Percentiles rank a stretch among this genome's conserved stretches.
phyloP scores from a whole-genome alignment of 1,284 basidiomycete genomes.

The Tremellales sp. region DNA sequence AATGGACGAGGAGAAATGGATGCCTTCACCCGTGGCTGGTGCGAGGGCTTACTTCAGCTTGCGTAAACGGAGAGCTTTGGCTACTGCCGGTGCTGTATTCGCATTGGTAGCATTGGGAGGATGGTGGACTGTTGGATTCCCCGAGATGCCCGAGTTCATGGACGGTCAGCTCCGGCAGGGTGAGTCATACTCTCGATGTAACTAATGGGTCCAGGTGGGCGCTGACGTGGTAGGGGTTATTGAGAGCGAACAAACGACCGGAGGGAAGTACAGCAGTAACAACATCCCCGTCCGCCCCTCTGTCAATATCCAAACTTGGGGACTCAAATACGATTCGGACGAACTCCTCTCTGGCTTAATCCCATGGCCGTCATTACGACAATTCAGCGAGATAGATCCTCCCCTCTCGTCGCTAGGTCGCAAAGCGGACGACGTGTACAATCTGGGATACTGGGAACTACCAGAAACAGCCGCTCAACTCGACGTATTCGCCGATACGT shows the following conservation, averaged over 20 bases:
- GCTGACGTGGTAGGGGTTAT: too few relatives aligned
- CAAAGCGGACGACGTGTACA: conserved; percentile 35
- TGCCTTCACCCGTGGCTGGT: not conserved
- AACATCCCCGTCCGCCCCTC: not conserved
- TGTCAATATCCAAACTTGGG: conserved; percentile 12
- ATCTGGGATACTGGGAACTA: conserved; percentile 17
- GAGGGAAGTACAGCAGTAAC: not conserved
- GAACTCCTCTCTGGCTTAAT: conserved; percentile 19
- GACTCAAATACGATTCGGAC: conserved; percentile 21
- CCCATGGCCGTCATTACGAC: conserved; percentile 23
- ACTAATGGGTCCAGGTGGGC: too few relatives aligned
- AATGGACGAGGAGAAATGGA: not conserved
- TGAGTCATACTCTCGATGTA: not conserved
- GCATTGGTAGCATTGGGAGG: conserved; percentile 8
- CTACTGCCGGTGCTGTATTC: not conserved
- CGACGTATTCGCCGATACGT: conserved; percentile 17
- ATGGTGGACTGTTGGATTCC: conserved; percentile 4
- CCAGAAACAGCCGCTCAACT: conserved; percentile 21
- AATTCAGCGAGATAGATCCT: conserved; percentile 6
- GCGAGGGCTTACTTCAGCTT: not conserved
- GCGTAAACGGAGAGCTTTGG: conserved; percentile 10
- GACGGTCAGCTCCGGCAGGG: not conserved
- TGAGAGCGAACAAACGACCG: not conserved
- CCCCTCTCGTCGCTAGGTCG: conserved; percentile 28
- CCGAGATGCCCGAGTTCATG: not conserved